A percentile compares a stretch with the other conserved stretches of the same genome.
These are phyloP conservation scores for Neurospora sp. DNA, from an alignment of 495 filamentous ascomycete genomes.

Conservation along the genomic window DNA sequence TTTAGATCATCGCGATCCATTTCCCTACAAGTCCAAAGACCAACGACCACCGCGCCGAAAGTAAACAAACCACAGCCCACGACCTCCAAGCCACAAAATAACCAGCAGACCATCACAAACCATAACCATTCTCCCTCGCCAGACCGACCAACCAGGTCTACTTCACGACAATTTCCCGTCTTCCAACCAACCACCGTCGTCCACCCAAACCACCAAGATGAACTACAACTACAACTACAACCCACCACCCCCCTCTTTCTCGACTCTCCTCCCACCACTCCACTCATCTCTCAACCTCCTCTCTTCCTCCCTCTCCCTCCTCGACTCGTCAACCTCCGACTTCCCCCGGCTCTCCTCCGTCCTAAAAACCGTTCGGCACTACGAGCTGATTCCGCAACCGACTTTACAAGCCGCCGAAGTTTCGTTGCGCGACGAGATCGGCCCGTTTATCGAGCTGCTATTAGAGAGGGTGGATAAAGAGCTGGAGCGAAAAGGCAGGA, in stretches of 20 bases:
- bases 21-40: not conserved
- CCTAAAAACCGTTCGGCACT: constrained; percentile 42
- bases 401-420: constrained; percentile 38
- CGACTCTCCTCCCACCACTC: not conserved
- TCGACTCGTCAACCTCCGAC: constrained; percentile 40
- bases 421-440: constrained; percentile 41
- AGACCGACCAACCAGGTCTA: not conserved
- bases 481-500: constrained; percentile 33
- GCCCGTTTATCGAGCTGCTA: constrained; percentile 33
- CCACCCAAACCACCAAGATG: not conserved
- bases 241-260: not conserved
- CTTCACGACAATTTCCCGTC: not conserved
- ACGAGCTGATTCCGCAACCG: constrained; percentile 42
- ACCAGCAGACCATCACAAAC: not conserved
- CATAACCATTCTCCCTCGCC: too few species aligned
- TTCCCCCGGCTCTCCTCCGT: constrained; percentile 36
- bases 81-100: not conserved
- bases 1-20: not conserved
- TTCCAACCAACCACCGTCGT: not conserved
- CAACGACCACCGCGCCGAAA: not conserved
- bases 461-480: constrained; percentile 40
- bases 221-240: not conserved
- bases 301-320: constrained; percentile 35
- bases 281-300: not conserved
- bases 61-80: not conserved